Evolutionary conservation across 768 basidiomycete species (phyloP).

Genomic region (Panellus pusillus): DNA sequence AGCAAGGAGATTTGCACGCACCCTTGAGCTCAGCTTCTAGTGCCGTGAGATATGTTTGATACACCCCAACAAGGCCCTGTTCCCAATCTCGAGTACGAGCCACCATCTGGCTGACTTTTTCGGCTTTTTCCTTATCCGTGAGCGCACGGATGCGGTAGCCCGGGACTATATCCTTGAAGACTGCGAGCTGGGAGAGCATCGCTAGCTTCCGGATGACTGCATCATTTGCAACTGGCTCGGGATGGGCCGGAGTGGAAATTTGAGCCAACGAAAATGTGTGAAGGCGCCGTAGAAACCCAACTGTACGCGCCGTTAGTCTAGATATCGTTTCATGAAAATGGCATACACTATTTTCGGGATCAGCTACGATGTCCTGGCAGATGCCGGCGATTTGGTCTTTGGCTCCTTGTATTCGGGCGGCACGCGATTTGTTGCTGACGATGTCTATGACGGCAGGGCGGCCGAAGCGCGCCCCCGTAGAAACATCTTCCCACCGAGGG

Average conservation of each 20-base stretch:
- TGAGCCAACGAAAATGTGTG: slow-evolving; percentile 84
- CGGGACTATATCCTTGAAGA: slow-evolving; percentile 95
- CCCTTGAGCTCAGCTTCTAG: slow-evolving; percentile 89
- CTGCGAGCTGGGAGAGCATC: slow-evolving; percentile 85
- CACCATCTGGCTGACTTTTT: slow-evolving; percentile 95
- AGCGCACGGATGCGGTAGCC: slow-evolving; percentile 92
- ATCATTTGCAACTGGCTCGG: slow-evolving; percentile 77
- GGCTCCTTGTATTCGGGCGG: slow-evolving; percentile 67
- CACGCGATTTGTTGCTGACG: slow-evolving; percentile 63
- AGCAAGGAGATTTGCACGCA: slow-evolving; percentile 28
- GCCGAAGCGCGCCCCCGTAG: slow-evolving; percentile 88
- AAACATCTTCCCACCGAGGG: slow-evolving; percentile 58
- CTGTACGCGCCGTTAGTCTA: slow-evolving; percentile 39
- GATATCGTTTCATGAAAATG: slow-evolving; percentile 29
- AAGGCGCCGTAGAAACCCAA: slow-evolving; percentile 82
- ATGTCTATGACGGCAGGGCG: slow-evolving; percentile 75
- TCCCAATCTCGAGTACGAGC: slow-evolving; percentile 91
- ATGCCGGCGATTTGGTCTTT: slow-evolving; percentile 93
- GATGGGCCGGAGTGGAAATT: slow-evolving; percentile 67
- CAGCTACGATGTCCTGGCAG: slow-evolving; percentile 91
- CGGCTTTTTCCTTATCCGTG: slow-evolving; percentile 86
- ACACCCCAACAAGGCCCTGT: slow-evolving; percentile 84
- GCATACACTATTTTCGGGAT: slow-evolving; percentile 89
- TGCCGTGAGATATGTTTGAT: slow-evolving; percentile 84
- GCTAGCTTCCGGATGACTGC: slow-evolving; percentile 82